Percentiles rank a stretch among this genome's conserved stretches.
These are phyloP conservation scores for Farysia itapuensis DNA, from an alignment of 1,284 basidiomycete genomes.

Conservation along the genomic window DNA sequence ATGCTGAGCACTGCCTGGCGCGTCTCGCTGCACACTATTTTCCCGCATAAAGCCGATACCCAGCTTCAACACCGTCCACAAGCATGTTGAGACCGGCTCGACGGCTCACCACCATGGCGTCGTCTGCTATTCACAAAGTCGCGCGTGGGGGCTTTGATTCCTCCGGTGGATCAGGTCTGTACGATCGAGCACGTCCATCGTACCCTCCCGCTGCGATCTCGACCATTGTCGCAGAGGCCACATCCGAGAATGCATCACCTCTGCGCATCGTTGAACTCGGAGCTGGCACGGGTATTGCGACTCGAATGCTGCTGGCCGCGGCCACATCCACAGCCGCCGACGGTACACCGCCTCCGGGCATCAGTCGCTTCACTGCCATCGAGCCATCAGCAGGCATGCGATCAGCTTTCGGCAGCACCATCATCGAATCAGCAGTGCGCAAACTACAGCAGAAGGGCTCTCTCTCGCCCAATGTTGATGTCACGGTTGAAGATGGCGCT, in stretches of 20 bases:
- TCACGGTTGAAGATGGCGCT: conserved; percentile 38
- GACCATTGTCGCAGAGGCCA: conserved; percentile 24
- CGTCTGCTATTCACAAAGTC: conserved; percentile 34
- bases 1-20: too few relatives aligned
- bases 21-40: too few relatives aligned
- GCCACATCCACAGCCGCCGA: conserved; percentile 19
- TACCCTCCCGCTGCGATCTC: conserved; percentile 37
- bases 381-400: conserved; percentile 51
- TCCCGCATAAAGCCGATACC: too few relatives aligned
- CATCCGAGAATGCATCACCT: conserved; percentile 7
- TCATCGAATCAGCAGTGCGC: conserved; percentile 17
- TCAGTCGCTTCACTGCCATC: conserved; percentile 29
- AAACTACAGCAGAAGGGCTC: conserved; percentile 24
- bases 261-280: conserved; percentile 53
- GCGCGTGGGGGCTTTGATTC: conserved; percentile 43
- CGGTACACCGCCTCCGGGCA: conserved; percentile 19
- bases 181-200: conserved; percentile 45
- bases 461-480: conserved; percentile 15
- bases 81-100: too few relatives aligned
- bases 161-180: conserved; percentile 31
- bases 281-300: conserved; percentile 53
- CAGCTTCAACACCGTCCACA: too few relatives aligned
- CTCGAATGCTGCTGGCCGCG: conserved; percentile 40
- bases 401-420: conserved; percentile 24
- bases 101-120: too few relatives aligned